These are phyloP conservation scores for Guadua angustifolia DNA, from an alignment of 176 grass and related monocot species.

Conservation along the genomic window DNA sequence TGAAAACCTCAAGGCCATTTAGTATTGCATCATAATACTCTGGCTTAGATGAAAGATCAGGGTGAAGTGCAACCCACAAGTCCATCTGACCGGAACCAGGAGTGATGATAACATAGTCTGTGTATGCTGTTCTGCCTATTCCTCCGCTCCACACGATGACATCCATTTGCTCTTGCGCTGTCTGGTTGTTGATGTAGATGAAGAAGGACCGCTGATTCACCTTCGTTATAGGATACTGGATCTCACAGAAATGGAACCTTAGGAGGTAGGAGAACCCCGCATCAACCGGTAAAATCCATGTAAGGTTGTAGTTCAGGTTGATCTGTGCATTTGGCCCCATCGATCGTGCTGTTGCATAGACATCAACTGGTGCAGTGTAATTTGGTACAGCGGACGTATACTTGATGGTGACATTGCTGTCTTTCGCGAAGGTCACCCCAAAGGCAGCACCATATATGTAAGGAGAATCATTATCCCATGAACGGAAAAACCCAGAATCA, in stretches of 20 bases:
- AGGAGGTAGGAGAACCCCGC: slow-evolving; percentile 63
- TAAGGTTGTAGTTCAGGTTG: slow-evolving; percentile 85
- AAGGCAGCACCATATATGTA: slow-evolving; percentile 44
- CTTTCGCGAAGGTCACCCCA: slow-evolving; percentile 55
- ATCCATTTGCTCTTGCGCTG: slow-evolving; percentile 51
- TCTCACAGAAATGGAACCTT: slow-evolving; percentile 89
- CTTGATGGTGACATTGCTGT: slow-evolving; percentile 48
- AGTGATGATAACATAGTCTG: slow-evolving; percentile 48
- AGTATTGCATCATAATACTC: slow-evolving; percentile 78
- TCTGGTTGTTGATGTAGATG: slow-evolving; percentile 82
- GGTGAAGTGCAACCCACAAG: slow-evolving; percentile 79
- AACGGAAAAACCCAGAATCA: slow-evolving; percentile 57
- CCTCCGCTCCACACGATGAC: slow-evolving; percentile 53
- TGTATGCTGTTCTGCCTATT: slow-evolving; percentile 50
- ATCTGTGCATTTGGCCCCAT: slow-evolving; percentile 63
- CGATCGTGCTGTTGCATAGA: slow-evolving; percentile 71
- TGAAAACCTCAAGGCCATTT: slow-evolving; percentile 85
- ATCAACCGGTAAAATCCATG: slow-evolving; percentile 72
- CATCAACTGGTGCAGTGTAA: slow-evolving; percentile 55
- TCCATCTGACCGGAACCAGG: slow-evolving; percentile 42
- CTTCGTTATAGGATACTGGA: slow-evolving; percentile 64
- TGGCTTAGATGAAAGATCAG: slow-evolving; percentile 38
- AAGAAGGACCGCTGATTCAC: slow-evolving; percentile 64
- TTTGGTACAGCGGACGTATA: slow-evolving; percentile 45
- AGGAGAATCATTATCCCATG: slow-evolving; percentile 46